A percentile compares a stretch with the other conserved stretches of the same genome.
These are phyloP conservation scores for Thymus quinquecostatus DNA, from an alignment of 257 asterid genomes.

Conservation along the genomic window DNA sequence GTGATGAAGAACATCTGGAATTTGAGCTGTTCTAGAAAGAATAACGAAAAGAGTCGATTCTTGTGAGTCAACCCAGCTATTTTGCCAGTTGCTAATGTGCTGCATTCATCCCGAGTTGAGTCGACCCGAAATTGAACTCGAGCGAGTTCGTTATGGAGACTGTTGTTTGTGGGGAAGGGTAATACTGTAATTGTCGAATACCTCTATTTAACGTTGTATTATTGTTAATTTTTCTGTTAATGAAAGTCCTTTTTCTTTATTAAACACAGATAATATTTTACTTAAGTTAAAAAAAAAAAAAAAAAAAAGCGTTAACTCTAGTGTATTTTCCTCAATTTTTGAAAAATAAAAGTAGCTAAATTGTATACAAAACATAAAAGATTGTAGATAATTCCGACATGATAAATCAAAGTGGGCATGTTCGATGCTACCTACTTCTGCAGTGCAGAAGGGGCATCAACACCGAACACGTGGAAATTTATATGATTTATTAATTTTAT, in stretches of 20 bases:
- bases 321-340: no score
- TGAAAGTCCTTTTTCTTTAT: neutral
- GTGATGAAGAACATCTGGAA: slow-evolving; percentile 39
- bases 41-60: neutral
- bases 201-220: neutral
- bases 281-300: no score
- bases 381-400: no score
- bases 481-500: no score
- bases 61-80: neutral
- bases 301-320: no score
- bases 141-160: neutral
- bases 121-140: neutral
- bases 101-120: neutral
- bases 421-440: no score
- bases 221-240: neutral
- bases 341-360: no score
- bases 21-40: slow-evolving; percentile 43
- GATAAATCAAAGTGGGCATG: no score
- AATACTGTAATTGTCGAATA: neutral
- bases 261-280: neutral
- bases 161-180: neutral
- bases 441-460: no score
- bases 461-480: no score
- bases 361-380: no score
- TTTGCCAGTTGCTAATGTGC: neutral